Evolutionary conservation across 1,139 yeast genomes (phyloP).

Genomic region (Magnusiomyces fungicola): DNA sequence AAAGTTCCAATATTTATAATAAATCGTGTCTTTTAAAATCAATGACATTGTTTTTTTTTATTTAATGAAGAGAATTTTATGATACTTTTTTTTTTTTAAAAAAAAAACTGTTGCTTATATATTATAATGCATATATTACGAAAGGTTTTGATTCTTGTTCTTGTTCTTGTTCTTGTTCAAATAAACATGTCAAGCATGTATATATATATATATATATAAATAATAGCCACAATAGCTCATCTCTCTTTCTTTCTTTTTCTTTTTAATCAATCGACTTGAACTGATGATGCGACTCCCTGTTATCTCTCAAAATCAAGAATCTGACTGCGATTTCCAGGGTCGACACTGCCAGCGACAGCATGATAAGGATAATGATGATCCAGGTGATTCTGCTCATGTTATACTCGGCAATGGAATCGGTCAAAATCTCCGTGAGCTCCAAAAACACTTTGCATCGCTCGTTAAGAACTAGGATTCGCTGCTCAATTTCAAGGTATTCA

Average conservation of each 20-base stretch:
- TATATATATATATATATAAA: too few species aligned
- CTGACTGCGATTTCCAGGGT: slow-evolving; percentile 51
- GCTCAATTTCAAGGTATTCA: slow-evolving; percentile 90
- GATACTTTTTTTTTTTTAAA: background rate
- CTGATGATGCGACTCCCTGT: background rate
- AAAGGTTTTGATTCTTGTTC: background rate
- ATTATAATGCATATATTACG: background rate
- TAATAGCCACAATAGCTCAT: background rate
- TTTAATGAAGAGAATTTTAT: background rate
- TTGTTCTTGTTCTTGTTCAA: too few species aligned
- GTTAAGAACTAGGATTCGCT: slow-evolving; percentile 84
- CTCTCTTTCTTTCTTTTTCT: background rate
- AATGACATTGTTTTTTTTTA: too few species aligned
- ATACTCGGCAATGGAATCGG: slow-evolving; percentile 88
- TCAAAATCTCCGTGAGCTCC: slow-evolving; percentile 86
- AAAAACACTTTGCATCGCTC: slow-evolving; percentile 90
- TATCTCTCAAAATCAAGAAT: slow-evolving; percentile 40
- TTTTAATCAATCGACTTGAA: background rate
- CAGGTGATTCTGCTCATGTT: slow-evolving; percentile 88
- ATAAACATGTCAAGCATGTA: too few species aligned
- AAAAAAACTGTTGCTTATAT: background rate
- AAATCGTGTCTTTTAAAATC: too few species aligned
- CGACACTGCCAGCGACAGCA: slow-evolving; percentile 68
- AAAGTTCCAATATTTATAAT: too few species aligned
- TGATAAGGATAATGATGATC: slow-evolving; percentile 79